These are phyloP conservation scores for Litsea cubeba DNA, from an alignment of 164 flowering plant species.

Conservation along the genomic window DNA sequence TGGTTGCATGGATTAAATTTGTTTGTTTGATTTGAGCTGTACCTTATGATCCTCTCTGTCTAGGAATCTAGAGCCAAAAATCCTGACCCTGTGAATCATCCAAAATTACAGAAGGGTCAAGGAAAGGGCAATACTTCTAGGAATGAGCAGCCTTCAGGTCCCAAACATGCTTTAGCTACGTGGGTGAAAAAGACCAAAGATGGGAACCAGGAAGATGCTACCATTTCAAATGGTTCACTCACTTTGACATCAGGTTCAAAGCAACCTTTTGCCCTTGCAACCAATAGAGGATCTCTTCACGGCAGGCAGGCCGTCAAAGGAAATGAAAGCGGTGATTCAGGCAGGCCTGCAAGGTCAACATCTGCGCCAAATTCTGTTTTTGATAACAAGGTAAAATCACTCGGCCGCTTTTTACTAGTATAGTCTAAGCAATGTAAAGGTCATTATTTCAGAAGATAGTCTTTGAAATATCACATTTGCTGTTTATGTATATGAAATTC, in stretches of 20 bases:
- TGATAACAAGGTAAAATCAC: conserved; percentile 15
- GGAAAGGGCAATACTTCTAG: conserved; percentile 29
- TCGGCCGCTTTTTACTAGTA: background rate
- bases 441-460: background rate
- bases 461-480: background rate
- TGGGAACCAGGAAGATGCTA: conserved; percentile 32
- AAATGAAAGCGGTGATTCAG: conserved; percentile 16
- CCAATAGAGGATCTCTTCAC: conserved; percentile 39
- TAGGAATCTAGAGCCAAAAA: conserved; percentile 41
- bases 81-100: conserved; percentile 15
- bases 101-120: conserved; percentile 29
- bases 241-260: conserved; percentile 26
- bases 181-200: conserved; percentile 36
- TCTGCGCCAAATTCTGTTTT: conserved; percentile 17
- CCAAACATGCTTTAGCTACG: conserved; percentile 25
- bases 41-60: background rate
- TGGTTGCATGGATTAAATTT: background rate
- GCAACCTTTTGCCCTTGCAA: conserved; percentile 22
- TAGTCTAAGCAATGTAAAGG: background rate
- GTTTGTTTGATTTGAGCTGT: background rate
- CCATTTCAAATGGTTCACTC: conserved; percentile 39
- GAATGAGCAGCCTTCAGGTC: conserved; percentile 33
- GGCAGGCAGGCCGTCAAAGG: conserved; percentile 27
- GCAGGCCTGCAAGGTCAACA: conserved; percentile 20
- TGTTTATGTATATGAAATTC: too few species aligned